phyloP scores from a whole-genome alignment of 345 rosid species.

The Bruguiera sexangula region DNA sequence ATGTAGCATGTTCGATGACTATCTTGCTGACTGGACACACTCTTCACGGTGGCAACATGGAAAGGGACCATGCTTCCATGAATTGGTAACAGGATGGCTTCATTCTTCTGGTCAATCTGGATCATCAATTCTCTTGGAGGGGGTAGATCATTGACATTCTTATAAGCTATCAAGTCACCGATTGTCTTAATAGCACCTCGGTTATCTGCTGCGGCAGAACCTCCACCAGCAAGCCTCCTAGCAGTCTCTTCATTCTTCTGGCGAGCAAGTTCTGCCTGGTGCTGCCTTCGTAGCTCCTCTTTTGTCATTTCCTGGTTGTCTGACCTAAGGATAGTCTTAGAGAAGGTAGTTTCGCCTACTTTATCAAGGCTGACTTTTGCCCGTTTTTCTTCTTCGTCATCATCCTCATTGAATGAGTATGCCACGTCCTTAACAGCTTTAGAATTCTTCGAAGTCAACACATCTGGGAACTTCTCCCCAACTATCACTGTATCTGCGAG shows the following conservation, averaged over 20 bases:
- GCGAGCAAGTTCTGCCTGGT: constrained; percentile 96
- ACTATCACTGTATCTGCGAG: constrained; percentile 89
- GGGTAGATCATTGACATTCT: constrained; percentile 78
- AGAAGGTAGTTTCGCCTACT: constrained; percentile 37
- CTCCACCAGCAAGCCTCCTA: constrained; percentile 85
- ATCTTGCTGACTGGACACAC: constrained; percentile 88
- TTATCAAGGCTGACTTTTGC: constrained; percentile 37
- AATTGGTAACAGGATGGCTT: constrained; percentile 79
- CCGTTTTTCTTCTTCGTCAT: constrained; percentile 57
- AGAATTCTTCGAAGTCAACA: constrained; percentile 60
- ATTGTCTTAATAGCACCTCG: constrained; percentile 54
- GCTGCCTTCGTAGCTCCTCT: constrained; percentile 95
- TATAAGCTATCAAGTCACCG: constrained; percentile 76
- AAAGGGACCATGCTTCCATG: constrained; percentile 89
- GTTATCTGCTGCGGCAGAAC: constrained; percentile 52
- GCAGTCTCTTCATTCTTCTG: constrained; percentile 98
- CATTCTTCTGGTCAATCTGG: constrained; percentile 83
- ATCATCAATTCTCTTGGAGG: constrained; percentile 72
- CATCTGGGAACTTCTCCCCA: constrained; percentile 53
- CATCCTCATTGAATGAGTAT: constrained; percentile 85
- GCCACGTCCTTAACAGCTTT: constrained; percentile 84
- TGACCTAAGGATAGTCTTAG: constrained; percentile 84
- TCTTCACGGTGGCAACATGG: constrained; percentile 85
- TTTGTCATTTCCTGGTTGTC: constrained; percentile 85
- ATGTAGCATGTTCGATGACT: constrained; percentile 75